phyloP scores from a whole-genome alignment of 2,329 filamentous ascomycete species.

The Venturia asperata region DNA sequence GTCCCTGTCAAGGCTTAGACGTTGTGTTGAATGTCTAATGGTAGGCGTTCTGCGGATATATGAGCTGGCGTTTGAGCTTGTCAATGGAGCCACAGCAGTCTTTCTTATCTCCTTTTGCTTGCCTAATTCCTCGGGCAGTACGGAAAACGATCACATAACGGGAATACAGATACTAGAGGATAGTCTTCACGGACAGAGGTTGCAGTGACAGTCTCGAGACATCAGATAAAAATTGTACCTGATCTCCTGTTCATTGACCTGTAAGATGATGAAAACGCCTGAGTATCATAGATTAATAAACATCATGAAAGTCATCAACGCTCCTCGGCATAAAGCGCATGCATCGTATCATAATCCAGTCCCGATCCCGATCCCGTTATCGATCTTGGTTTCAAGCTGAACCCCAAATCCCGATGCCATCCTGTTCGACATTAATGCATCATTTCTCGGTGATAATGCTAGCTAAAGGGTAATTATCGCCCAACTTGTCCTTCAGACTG shows the following conservation, averaged over 20 bases:
- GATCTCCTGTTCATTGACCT: too few species aligned
- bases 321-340: not conserved
- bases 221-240: too few species aligned
- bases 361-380: not conserved
- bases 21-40: not conserved
- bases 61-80: not conserved
- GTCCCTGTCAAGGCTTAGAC: constrained; percentile 3
- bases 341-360: not conserved
- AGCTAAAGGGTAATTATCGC: not conserved
- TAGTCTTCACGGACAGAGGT: not conserved
- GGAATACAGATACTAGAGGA: not conserved
- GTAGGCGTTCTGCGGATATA: not conserved
- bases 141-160: not conserved
- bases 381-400: not conserved
- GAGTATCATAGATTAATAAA: not conserved
- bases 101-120: not conserved
- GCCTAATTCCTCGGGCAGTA: not conserved
- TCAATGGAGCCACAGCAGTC: not conserved
- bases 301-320: constrained; percentile 3
- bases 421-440: not conserved
- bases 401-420: not conserved
- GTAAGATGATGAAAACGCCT: too few species aligned
- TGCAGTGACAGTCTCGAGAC: not conserved
- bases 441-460: constrained; percentile 15
- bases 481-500: constrained; percentile 11